phyloP scores from a whole-genome alignment of 2,329 filamentous ascomycete genomes.

The Trichoderma sp. region DNA sequence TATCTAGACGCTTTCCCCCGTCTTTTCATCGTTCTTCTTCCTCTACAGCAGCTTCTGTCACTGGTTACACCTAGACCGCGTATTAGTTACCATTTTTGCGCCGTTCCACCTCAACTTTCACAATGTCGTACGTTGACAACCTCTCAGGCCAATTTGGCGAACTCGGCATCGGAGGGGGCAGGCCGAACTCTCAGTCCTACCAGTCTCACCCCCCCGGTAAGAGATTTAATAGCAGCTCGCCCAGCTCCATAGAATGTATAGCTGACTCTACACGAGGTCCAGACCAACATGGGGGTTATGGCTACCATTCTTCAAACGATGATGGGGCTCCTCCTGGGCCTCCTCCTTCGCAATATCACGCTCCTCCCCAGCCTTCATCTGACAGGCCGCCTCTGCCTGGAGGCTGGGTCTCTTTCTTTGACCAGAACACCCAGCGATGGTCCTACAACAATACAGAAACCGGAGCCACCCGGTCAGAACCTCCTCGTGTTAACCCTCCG shows the following conservation, averaged over 20 bases:
- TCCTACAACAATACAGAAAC: not conserved
- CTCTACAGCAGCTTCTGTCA: not conserved
- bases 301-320: slow-evolving; percentile 31
- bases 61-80: not conserved
- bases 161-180: slow-evolving; percentile 4
- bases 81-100: not conserved
- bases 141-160: slow-evolving; percentile 16
- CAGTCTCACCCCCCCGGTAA: slow-evolving; percentile 15
- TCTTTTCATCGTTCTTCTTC: too few relatives aligned
- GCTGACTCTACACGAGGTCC: not conserved
- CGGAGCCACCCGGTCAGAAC: not conserved
- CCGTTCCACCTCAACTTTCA: not conserved
- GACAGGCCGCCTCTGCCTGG: not conserved
- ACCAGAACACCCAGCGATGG: not conserved
- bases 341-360: slow-evolving; percentile 23
- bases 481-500: slow-evolving; percentile 34
- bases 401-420: not conserved
- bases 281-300: slow-evolving; percentile 7
- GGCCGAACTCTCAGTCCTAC: slow-evolving; percentile 20
- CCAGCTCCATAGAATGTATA: too few relatives aligned
- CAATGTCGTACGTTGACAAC: slow-evolving; percentile 19
- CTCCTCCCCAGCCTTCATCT: slow-evolving; percentile 22
- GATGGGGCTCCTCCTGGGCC: slow-evolving; percentile 27
- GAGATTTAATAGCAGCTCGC: not conserved
- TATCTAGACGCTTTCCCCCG: not conserved